Base-by-base conservation (phyloP, 2,329 filamentous ascomycete genomes). In the Hypocreales sp. region DNA sequence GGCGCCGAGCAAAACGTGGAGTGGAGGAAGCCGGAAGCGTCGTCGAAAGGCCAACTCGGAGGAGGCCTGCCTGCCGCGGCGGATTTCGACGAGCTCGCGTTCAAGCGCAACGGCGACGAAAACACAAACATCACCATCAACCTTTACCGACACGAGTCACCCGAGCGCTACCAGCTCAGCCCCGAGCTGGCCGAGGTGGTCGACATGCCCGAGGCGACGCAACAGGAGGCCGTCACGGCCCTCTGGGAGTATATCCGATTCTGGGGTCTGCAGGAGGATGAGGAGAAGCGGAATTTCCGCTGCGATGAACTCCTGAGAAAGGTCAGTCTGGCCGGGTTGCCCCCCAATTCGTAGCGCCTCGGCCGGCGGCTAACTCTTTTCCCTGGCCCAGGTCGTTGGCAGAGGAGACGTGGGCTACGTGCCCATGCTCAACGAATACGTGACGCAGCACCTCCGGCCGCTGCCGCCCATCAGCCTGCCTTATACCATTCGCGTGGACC, bases 161-260 rank as follows among this genome's bases (percentile, higher is more conserved):
- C 82, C 0, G 87, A 95, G 50, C 70, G 84, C 30, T 94, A 79
- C 48, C 71, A 72, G 40, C 57, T 95, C 15, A 90, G 75, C 51
- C 72, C 77, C 26, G 72, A 76, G 31, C 60, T 98, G 24, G 76
- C 83, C 8, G 79, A 92, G 26, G 67, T 95, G 10, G 62, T 95
- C 12, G 90, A 94, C 44, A 80, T 81, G 43, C 66, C 74, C 26
- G 83, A 92, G 51, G 87, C 83, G 27, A 87, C 90, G 16, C 76
- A 84, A 17, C 78, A 83, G 21, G 84, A 90, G 35, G 79, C 86
- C 6, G 74, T 93, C 16, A 81, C 92, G 64, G 86, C 80, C 10
- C 68, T 98, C 18, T 98, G 86, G 83, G 86, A 94, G 47, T 98
- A 98, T 44, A 80, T 93, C 38, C 77, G 82, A 40, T 65, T 80